Conservation (phyloP, 2,329 filamentous ascomycete genomes). For the Didymella sp. region DNA sequence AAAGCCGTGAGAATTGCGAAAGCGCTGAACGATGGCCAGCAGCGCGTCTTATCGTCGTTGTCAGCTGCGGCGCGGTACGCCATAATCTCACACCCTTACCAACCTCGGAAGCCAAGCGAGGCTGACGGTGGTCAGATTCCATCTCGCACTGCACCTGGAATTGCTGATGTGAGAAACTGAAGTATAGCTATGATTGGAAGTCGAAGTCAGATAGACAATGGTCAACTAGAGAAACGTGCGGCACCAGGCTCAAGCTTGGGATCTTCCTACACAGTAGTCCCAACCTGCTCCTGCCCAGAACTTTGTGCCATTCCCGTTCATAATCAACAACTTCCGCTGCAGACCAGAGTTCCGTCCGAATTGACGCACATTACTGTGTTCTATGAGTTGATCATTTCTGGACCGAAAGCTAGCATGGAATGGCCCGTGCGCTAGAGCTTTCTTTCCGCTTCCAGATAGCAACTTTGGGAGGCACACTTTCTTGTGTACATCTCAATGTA, state of each 20-base stretch:
- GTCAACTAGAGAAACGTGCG: not conserved
- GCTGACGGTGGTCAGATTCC: slow-evolving; percentile 5
- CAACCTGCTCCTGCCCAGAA: too few relatives aligned
- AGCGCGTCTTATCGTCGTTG: slow-evolving; percentile 8
- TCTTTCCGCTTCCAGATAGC: not conserved
- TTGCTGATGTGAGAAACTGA: slow-evolving; percentile 14
- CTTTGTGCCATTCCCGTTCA: too few relatives aligned
- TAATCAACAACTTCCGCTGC: too few relatives aligned
- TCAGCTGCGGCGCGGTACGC: slow-evolving; percentile 13
- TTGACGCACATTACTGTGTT: too few relatives aligned
- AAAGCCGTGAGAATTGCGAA: not conserved
- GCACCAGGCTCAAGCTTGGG: too few relatives aligned
- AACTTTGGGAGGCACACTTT: not conserved
- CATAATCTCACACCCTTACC: slow-evolving; percentile 10
- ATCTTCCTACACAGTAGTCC: too few relatives aligned
- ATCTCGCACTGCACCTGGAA: not conserved
- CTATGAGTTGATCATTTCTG: too few relatives aligned
- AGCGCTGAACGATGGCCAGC: not conserved
- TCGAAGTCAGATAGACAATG: not conserved
- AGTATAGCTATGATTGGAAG: not conserved
- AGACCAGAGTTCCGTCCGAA: too few relatives aligned
- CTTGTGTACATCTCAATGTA: not conserved
- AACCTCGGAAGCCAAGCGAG: slow-evolving; percentile 10
- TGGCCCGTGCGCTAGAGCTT: not conserved
- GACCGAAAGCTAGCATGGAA: too few relatives aligned